Base-by-base conservation (phyloP, 2,329 filamentous ascomycete species). In the Simplicillium sp. region DNA sequence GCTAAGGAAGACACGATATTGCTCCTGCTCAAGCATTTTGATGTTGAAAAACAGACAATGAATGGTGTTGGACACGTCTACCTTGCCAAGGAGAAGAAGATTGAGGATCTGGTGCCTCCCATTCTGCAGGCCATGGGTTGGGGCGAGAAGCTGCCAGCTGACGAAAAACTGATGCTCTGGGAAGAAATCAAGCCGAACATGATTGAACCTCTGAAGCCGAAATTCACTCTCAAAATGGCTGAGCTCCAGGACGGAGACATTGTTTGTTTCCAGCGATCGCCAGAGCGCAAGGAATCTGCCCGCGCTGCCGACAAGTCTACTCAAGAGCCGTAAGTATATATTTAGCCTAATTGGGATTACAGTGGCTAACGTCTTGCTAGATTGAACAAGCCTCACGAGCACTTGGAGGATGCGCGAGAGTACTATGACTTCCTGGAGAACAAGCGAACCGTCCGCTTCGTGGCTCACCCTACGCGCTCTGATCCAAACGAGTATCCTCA, bases 151-250 rank as follows among this genome's bases (percentile, higher is more conserved):
- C 75, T 84, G 4, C 69, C 77, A 3, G 75, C 65, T 1, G 73
- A 76, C 6, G 77, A 82, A 44, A 76, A 73, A 54, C 58, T 79
- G 31, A 58, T 71, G n/a, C 74, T 98, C 16, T 97, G 82, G 66
- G 92, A 98, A 73, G 92, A 98, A 67, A 97, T 98, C 64, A 98
- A 97, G 64, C 88, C 89, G 39, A 86, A 80, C 45, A 97, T 97
- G 89, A 95, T 98, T 50, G 94, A 98, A 57, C 74, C 77, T 7
- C 83, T 98, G 69, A 97, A 96, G 64, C 76, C 82, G 0, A 97
- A 95, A 65, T 80, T 87, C 55, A 87, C 88, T 0, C 73, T 98
- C 44, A 85, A 88, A 49, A 81, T 86, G 44, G 92, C 92, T 2
- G 94, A 98, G 59, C 84, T 98, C 17, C 90, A 97, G 58, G 90